phyloP scores from a whole-genome alignment of 2,329 filamentous ascomycete species.

The Ophiostoma sp. region DNA sequence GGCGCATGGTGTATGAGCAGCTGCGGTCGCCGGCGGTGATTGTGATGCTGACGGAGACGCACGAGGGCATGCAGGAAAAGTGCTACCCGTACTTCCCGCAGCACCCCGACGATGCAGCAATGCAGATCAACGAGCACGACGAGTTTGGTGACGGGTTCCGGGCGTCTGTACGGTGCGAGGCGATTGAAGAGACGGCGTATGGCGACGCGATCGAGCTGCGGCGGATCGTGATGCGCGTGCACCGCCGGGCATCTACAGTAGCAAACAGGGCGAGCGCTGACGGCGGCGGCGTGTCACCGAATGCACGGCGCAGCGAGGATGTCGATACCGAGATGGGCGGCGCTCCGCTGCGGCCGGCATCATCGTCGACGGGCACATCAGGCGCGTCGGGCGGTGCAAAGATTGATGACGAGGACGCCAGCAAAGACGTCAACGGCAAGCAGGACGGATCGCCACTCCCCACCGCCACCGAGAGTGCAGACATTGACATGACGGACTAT shows the following conservation, averaged over 20 bases:
- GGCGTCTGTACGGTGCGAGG: constrained; percentile 64
- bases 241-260: constrained; percentile 17
- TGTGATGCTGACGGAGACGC: constrained; percentile 88
- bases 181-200: constrained; percentile 49
- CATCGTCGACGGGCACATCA: neutral
- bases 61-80: constrained; percentile 72
- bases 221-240: constrained; percentile 58
- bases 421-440: neutral
- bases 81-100: constrained; percentile 84
- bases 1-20: constrained; percentile 92
- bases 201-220: constrained; percentile 65
- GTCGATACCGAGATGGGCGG: constrained; percentile 8
- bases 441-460: neutral
- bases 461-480: neutral
- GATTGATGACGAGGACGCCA: neutral
- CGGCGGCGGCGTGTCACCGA: neutral
- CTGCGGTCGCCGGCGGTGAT: constrained; percentile 67
- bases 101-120: constrained; percentile 44
- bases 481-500: neutral
- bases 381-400: neutral
- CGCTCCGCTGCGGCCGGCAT: neutral
- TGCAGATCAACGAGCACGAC: constrained; percentile 58
- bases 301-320: neutral
- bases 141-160: constrained; percentile 62
- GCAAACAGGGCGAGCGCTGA: neutral